Percentiles rank a stretch among this genome's conserved stretches.
These are phyloP conservation scores for Cyclotella kingstonii DNA, from an alignment of 108 stramenopile genomes.

Conservation along the genomic window DNA sequence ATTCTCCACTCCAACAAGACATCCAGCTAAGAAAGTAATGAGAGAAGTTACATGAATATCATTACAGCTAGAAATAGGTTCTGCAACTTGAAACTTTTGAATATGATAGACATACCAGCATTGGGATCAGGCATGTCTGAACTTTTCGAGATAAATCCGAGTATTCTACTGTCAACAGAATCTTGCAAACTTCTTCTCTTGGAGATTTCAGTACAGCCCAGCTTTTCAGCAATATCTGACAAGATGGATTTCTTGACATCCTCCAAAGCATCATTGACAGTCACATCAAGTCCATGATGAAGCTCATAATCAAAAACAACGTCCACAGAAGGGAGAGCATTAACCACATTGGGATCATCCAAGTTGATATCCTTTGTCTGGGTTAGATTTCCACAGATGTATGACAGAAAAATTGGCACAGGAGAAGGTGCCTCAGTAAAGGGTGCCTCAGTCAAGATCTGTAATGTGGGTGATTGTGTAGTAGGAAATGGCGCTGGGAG, in stretches of 20 bases:
- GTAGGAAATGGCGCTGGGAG: not conserved
- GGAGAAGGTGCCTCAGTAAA: not conserved
- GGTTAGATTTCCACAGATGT: slow-evolving; percentile 6
- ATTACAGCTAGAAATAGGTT: not conserved
- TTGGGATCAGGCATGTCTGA: slow-evolving; percentile 29
- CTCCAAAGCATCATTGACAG: slow-evolving; percentile 29
- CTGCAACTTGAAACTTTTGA: not conserved
- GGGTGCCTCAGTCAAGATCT: too few relatives aligned
- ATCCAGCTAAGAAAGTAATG: slow-evolving; percentile 9
- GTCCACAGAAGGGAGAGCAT: slow-evolving; percentile 15
- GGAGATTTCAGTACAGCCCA: slow-evolving; percentile 21
- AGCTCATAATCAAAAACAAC: slow-evolving; percentile 39
- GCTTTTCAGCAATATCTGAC: slow-evolving; percentile 24
- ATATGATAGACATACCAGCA: slow-evolving; percentile 10
- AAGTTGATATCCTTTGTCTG: not conserved
- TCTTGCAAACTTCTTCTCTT: slow-evolving; percentile 13
- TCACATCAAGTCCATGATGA: slow-evolving; percentile 26
- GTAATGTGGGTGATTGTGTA: not conserved
- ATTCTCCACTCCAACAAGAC: slow-evolving; percentile 24
- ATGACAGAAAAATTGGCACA: slow-evolving; percentile 1
- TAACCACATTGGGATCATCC: not conserved
- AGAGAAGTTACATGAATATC: not conserved
- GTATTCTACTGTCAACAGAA: slow-evolving; percentile 13
- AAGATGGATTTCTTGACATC: slow-evolving; percentile 31
- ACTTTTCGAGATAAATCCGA: slow-evolving; percentile 14